Percentiles rank a stretch among this genome's conserved stretches.
These are phyloP conservation scores for Dothistroma septosporum DNA, from an alignment of 2,329 filamentous ascomycete species.

Conservation along the genomic window DNA sequence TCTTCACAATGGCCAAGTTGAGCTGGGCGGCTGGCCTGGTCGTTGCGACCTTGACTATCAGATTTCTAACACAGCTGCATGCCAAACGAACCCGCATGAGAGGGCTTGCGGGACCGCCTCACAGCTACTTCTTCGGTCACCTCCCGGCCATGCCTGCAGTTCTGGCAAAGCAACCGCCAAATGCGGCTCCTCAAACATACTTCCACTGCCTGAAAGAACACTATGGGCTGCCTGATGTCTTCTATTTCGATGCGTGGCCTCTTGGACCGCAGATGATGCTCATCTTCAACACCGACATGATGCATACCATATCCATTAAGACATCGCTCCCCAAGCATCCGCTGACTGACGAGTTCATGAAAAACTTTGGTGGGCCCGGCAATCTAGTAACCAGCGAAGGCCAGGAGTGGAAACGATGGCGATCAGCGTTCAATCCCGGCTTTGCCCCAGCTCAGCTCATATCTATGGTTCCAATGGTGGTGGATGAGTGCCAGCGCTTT, in stretches of 20 bases:
- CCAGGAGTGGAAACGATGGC: constrained; percentile 42
- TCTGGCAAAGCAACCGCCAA: constrained; percentile 32
- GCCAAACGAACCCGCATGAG: constrained; percentile 25
- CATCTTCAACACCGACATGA: constrained; percentile 38
- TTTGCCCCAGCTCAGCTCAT: constrained; percentile 39
- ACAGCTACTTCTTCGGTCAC: constrained; percentile 41
- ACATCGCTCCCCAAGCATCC: constrained; percentile 34
- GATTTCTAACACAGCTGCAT: constrained; percentile 27
- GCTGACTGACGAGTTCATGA: constrained; percentile 30
- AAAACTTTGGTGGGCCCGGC: constrained; percentile 36
- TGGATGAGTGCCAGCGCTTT: constrained; percentile 36
- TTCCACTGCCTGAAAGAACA: constrained; percentile 35
- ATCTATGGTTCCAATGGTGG: constrained; percentile 37
- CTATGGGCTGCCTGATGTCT: constrained; percentile 38
- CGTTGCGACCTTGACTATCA: constrained; percentile 21
- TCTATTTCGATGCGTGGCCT: constrained; percentile 47
- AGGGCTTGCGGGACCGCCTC: constrained; percentile 39
- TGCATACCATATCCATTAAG: constrained; percentile 37
- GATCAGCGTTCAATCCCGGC: constrained; percentile 43
- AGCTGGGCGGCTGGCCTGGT: constrained; percentile 26
- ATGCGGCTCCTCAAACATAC: constrained; percentile 36
- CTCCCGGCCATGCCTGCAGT: constrained; percentile 39
- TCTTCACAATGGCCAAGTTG: constrained; percentile 17
- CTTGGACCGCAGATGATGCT: constrained; percentile 34
- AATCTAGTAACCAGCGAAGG: constrained; percentile 40